A percentile compares a stretch with the other conserved stretches of the same genome.
Evolutionary conservation across 441 rosid genomes (phyloP).

Genomic region (Brassica balearica): DNA sequence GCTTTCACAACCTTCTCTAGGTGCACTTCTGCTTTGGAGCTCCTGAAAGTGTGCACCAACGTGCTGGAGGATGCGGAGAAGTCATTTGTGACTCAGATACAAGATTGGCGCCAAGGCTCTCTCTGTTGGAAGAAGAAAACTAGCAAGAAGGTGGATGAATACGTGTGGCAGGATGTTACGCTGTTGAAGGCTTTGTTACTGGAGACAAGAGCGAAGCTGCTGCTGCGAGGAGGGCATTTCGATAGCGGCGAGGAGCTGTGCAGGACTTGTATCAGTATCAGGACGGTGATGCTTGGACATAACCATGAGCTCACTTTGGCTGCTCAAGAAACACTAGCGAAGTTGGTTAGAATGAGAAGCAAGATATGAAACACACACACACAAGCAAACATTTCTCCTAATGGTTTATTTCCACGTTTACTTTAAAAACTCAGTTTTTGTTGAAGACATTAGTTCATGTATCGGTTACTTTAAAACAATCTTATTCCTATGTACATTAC

Average conservation of each 20-base stretch:
- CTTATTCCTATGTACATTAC: constrained; percentile 40
- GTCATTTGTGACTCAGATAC: constrained; percentile 84
- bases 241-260: constrained; percentile 89
- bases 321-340: constrained; percentile 92
- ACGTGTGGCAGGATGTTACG: constrained; percentile 94
- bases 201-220: constrained; percentile 89
- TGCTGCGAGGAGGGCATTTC: constrained; percentile 86
- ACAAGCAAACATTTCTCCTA: constrained; percentile 5
- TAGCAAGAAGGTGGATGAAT: constrained; percentile 73
- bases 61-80: constrained; percentile 93
- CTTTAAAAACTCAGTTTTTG: constrained; percentile 43
- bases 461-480: constrained; percentile 54
- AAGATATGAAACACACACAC: constrained; percentile 55
- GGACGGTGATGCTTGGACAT: constrained; percentile 95
- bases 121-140: constrained; percentile 86
- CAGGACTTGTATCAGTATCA: constrained; percentile 85
- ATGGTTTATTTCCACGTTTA: constrained; percentile 39
- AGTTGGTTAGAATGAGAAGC: constrained; percentile 90
- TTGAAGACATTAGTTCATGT: constrained; percentile 62
- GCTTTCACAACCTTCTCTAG: constrained; percentile 85
- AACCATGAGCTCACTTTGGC: constrained; percentile 82
- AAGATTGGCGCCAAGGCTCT: constrained; percentile 82
- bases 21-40: constrained; percentile 88
- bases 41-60: constrained; percentile 84
- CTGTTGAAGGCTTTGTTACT: constrained; percentile 77